These are phyloP conservation scores for Groenewaldozyma tartarivorans DNA, from an alignment of 805 yeast genomes.

Conservation along the genomic window DNA sequence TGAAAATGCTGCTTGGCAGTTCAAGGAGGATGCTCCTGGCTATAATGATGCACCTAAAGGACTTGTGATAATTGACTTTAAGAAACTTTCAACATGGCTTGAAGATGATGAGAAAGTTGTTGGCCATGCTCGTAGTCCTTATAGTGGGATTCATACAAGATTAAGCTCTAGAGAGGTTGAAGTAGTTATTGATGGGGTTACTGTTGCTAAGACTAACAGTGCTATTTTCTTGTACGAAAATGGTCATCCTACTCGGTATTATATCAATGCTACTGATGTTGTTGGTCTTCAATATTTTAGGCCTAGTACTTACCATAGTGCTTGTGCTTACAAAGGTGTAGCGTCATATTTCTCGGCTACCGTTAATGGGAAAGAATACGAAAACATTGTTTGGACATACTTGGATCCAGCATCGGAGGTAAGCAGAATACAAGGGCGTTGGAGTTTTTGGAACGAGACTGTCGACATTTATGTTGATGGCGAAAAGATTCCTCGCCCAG, in stretches of 20 bases:
- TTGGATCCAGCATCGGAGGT: no score
- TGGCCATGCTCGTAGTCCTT: constrained; percentile 8
- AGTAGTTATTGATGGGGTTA: constrained; percentile 5
- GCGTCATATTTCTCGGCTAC: constrained; percentile 4
- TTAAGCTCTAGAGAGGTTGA: constrained; percentile 4
- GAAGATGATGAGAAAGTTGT: constrained; percentile 8
- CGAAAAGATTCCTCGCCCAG: background rate
- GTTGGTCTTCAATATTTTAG: background rate
- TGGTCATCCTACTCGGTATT: constrained; percentile 6
- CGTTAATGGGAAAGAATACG: no score
- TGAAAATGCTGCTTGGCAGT: constrained; percentile 5
- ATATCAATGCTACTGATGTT: constrained; percentile 6
- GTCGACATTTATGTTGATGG: no score
- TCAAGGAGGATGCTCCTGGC: constrained; percentile 4
- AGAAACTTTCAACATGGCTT: constrained; percentile 5
- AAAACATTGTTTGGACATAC: no score
- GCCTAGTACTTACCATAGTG: constrained; percentile 6
- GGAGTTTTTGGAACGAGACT: no score
- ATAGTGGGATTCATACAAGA: constrained; percentile 4
- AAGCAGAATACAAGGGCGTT: no score
- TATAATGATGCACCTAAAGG: constrained; percentile 1
- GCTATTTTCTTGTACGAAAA: constrained; percentile 6
- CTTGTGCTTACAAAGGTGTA: constrained; percentile 7
- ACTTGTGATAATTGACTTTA: constrained; percentile 3
- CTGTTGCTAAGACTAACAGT: constrained; percentile 6